Evolutionary conservation across 306 rosid genomes (phyloP), one percentile per base, ranked within the genome.

Genomic region (Malus sieversii): DNA sequence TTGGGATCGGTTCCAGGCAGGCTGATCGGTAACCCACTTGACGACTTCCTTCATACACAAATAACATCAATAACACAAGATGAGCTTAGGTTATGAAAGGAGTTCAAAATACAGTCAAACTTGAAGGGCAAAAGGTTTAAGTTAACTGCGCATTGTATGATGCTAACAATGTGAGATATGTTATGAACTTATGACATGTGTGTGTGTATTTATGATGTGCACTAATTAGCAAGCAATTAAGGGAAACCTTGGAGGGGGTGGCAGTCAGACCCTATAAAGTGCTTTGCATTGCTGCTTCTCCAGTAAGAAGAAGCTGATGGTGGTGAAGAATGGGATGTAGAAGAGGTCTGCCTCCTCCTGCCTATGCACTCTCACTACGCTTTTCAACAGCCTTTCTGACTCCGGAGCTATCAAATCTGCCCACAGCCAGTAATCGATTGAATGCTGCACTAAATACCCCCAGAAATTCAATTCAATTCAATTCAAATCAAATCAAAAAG

Each of bases 241-340:
- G 75, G 40, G 19, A 81, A 82, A 72, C 75, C 77, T 82, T 80
- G 82, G 87, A 79, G 1, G 20, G 55, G 80, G 89, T n/a, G 77
- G 90, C 96, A 94, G 94, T 91, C 98, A 91, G 93, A 94, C 98
- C 98, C 98, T 95, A 85, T 95, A 95, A 86, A 95, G 98, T 57
- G 98, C 91, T 86, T 95, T 95, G 91, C 98, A 95, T 79, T 87
- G 89, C 81, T 95, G 98, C 75, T 90, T 92, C 79, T 95, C 98
- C 90, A 92, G 45, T 61, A 95, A 88, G 88, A 95, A 95, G 85
- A 88, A 95, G 84, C 96, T 90, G 20, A 95, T 95, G 57, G 98
- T 95, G 59, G 98, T 95, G 91, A 95, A 92, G 88, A 95, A 92
- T 0, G 98, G 98, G 57, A 95, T 75, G 81, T 95, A 95, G 84